Percentiles rank a stretch among this genome's conserved stretches.
These are phyloP conservation scores for Pseudogymnoascus sp. DNA, from an alignment of 2,329 filamentous ascomycete genomes.

Conservation along the genomic window DNA sequence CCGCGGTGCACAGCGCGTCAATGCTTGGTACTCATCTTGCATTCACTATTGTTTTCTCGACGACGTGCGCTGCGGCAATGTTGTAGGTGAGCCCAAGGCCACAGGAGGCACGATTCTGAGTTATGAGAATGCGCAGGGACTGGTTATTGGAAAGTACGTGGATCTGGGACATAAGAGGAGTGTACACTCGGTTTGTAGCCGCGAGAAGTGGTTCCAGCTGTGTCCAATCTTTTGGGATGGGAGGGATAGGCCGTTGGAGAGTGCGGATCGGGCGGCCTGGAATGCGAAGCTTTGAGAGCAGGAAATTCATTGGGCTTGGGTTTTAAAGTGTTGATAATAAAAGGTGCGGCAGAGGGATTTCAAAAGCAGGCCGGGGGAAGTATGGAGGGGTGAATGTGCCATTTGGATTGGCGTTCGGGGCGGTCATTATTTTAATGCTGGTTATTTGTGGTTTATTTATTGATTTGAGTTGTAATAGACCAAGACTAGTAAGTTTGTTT, in stretches of 20 bases:
- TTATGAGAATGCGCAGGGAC: conserved; percentile 27
- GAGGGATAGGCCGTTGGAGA: conserved; percentile 34
- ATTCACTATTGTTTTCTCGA: conserved; percentile 58
- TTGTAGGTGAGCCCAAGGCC: conserved; percentile 64
- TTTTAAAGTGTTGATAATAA: background rate
- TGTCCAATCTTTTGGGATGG: conserved; percentile 43
- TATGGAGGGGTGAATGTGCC: background rate
- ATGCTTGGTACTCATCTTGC: conserved; percentile 53
- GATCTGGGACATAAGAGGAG: conserved; percentile 33
- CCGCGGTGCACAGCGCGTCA: conserved; percentile 52
- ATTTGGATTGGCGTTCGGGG: background rate
- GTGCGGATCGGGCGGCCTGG: conserved; percentile 38
- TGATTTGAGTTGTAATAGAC: background rate
- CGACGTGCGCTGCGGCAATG: conserved; percentile 47
- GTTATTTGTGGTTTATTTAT: background rate
- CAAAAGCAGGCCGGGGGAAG: background rate
- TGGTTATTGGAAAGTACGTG: conserved; percentile 30
- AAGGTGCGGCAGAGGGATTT: background rate
- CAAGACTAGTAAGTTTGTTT: background rate
- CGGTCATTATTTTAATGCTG: background rate
- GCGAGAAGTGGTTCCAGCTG: conserved; percentile 36
- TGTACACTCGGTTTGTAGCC: conserved; percentile 29
- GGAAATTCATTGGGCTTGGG: background rate
- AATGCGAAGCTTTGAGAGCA: conserved; percentile 35
- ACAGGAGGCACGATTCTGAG: conserved; percentile 58